These are phyloP conservation scores for Poa pratensis DNA, from an alignment of 176 grass and related monocot species.

Conservation along the genomic window DNA sequence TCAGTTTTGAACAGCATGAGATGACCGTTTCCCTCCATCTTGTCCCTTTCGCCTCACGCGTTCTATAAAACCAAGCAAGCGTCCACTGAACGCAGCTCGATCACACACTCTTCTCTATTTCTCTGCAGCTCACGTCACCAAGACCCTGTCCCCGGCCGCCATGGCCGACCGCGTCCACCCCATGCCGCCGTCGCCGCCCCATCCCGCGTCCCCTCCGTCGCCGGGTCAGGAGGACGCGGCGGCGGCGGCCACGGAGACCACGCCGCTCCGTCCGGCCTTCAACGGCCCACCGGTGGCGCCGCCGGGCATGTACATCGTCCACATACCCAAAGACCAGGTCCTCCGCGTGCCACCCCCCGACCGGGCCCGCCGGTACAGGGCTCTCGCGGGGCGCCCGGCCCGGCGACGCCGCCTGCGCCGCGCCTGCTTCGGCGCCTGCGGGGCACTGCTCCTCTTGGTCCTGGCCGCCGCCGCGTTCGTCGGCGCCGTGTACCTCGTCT, in stretches of 20 bases:
- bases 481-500: slow-evolving; percentile 55
- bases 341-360: slow-evolving; percentile 69
- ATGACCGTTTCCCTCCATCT: slow-evolving; percentile 20
- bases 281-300: background rate
- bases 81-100: slow-evolving; percentile 7
- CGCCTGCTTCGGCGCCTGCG: slow-evolving; percentile 36
- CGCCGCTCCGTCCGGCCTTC: slow-evolving; percentile 44
- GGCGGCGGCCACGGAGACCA: background rate
- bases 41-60: slow-evolving; percentile 27
- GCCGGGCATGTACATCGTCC: slow-evolving; percentile 72
- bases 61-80: slow-evolving; percentile 20
- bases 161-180: slow-evolving; percentile 66
- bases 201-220: background rate
- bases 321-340: slow-evolving; percentile 82
- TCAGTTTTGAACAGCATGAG: slow-evolving; percentile 3
- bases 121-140: background rate
- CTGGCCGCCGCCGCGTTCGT: slow-evolving; percentile 39
- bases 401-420: slow-evolving; percentile 40
- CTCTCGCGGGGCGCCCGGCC: slow-evolving; percentile 48
- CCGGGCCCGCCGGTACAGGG: slow-evolving; percentile 54
- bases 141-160: background rate
- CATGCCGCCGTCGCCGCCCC: background rate
- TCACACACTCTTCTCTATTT: slow-evolving; percentile 9
- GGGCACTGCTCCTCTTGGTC: slow-evolving; percentile 5
- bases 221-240: background rate